These are phyloP conservation scores for Aureobasidium sp. DNA, from an alignment of 2,329 filamentous ascomycete species.

Conservation along the genomic window DNA sequence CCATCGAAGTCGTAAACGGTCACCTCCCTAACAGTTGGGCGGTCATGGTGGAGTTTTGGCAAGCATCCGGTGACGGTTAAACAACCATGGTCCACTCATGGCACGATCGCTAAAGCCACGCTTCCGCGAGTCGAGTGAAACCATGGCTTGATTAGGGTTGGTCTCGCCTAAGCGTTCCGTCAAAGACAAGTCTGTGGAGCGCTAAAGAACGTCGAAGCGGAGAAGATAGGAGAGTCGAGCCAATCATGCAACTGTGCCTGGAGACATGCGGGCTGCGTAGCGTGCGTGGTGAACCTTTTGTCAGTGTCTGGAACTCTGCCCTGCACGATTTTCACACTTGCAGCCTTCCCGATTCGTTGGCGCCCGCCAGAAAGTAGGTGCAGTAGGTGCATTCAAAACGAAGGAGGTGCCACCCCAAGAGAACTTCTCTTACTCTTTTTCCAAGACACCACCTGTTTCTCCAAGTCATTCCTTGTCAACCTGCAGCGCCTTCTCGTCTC, in stretches of 20 bases:
- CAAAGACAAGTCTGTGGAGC: not conserved
- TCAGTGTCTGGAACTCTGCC: constrained; percentile 9
- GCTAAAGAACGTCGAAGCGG: constrained; percentile 9
- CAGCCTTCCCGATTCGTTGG: constrained; percentile 9
- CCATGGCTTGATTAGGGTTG: constrained; percentile 13
- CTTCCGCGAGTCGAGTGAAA: not conserved
- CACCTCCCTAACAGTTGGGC: constrained; percentile 2
- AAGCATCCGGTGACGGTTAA: constrained; percentile 8
- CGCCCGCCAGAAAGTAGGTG: constrained; percentile 10
- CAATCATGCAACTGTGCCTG: constrained; percentile 1
- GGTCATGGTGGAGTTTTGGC: constrained; percentile 11
- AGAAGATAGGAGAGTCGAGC: constrained; percentile 5
- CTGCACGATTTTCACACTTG: constrained; percentile 16
- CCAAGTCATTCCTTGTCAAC: constrained; percentile 13
- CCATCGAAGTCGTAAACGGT: not conserved
- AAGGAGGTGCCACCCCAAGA: constrained; percentile 8
- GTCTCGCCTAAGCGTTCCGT: constrained; percentile 2
- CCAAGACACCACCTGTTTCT: constrained; percentile 9
- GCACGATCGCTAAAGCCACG: constrained; percentile 9
- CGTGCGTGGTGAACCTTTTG: constrained; percentile 1
- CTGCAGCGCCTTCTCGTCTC: constrained; percentile 13
- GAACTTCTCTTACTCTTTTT: constrained; percentile 12
- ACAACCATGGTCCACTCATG: not conserved
- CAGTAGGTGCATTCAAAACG: constrained; percentile 8
- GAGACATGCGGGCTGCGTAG: not conserved